These are phyloP conservation scores for Ophiostoma pallidulum DNA, from an alignment of 2,329 filamentous ascomycete species.

Conservation along the genomic window DNA sequence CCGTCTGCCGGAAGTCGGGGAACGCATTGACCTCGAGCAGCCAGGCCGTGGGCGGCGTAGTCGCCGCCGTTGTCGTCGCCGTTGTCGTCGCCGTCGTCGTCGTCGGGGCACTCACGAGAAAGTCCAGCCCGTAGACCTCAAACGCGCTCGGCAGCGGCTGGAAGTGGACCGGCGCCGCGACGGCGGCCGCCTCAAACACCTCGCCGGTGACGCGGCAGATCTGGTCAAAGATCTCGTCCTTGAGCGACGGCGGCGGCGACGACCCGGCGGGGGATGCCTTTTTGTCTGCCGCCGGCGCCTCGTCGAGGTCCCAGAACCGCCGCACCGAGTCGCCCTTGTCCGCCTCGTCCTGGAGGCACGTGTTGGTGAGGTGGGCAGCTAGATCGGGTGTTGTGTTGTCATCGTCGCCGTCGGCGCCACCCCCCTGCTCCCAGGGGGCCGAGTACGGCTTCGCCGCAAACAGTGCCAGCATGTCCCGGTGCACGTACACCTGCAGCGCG, in stretches of 20 bases:
- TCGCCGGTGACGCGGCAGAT: slow-evolving; percentile 67
- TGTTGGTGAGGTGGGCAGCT: slow-evolving; percentile 82
- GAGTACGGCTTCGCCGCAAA: slow-evolving; percentile 71
- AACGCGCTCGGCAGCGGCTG: slow-evolving; percentile 82
- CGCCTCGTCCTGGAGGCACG: slow-evolving; percentile 66
- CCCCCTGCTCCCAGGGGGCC: slow-evolving; percentile 41
- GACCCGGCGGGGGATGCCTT: slow-evolving; percentile 33
- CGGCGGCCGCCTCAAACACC: slow-evolving; percentile 76
- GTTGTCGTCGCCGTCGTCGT: neutral
- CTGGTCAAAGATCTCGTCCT: slow-evolving; percentile 58
- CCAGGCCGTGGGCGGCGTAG: slow-evolving; percentile 42
- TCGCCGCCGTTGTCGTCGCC: neutral
- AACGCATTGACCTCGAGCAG: slow-evolving; percentile 92
- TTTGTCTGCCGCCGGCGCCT: slow-evolving; percentile 20
- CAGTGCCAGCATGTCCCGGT: slow-evolving; percentile 82
- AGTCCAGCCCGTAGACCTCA: slow-evolving; percentile 87
- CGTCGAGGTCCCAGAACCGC: slow-evolving; percentile 58
- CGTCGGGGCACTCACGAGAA: slow-evolving; percentile 57
- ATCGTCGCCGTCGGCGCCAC: slow-evolving; percentile 23
- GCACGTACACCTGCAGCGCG: slow-evolving; percentile 73
- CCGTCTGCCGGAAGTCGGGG: slow-evolving; percentile 91
- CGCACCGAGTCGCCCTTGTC: slow-evolving; percentile 52
- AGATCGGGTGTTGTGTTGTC: slow-evolving; percentile 42
- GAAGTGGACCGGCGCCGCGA: slow-evolving; percentile 82
- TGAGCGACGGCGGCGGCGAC: slow-evolving; percentile 23